Conservation (phyloP, 2,329 filamentous ascomycete genomes). For the Pyrenophora tritici-repentis region DNA sequence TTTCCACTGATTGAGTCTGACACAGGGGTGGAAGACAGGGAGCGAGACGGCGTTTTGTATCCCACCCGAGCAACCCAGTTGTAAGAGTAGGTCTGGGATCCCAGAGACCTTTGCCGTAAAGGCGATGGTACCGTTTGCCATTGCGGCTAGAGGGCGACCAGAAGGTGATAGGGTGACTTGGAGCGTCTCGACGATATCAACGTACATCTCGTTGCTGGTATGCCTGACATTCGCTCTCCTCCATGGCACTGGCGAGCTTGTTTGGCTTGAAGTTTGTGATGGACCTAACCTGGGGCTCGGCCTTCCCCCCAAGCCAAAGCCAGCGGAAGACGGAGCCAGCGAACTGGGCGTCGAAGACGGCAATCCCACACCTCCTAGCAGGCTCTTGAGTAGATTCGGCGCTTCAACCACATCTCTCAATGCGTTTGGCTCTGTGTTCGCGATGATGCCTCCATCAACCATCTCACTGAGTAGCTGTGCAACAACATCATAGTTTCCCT, state of each 20-base stretch:
- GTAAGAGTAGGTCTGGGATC: conserved; percentile 85
- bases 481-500: conserved; percentile 88
- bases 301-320: conserved; percentile 18
- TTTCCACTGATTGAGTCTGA: conserved; percentile 86
- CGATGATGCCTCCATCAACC: conserved; percentile 90
- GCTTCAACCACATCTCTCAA: conserved; percentile 90
- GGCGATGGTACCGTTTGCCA: conserved; percentile 88
- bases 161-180: conserved; percentile 88
- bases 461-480: conserved; percentile 93
- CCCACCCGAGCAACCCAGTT: conserved; percentile 73
- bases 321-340: conserved; percentile 24
- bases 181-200: conserved; percentile 90
- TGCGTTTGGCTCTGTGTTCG: conserved; percentile 91
- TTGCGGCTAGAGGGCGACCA: conserved; percentile 81
- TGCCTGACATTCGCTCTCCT: conserved; percentile 88
- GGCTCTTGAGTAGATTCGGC: conserved; percentile 84
- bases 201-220: conserved; percentile 96
- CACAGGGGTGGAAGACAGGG: conserved; percentile 95
- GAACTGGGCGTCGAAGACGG: conserved; percentile 57
- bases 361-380: conserved; percentile 84
- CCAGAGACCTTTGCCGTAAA: conserved; percentile 96
- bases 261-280: conserved; percentile 30
- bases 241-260: conserved; percentile 74
- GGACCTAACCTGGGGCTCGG: conserved; percentile 31
- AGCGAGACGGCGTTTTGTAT: conserved; percentile 77